Percentiles rank a stretch among this genome's conserved stretches.
Evolutionary conservation across 352 stramenopile species (phyloP).

Genomic region (Pythium dissotocum): DNA sequence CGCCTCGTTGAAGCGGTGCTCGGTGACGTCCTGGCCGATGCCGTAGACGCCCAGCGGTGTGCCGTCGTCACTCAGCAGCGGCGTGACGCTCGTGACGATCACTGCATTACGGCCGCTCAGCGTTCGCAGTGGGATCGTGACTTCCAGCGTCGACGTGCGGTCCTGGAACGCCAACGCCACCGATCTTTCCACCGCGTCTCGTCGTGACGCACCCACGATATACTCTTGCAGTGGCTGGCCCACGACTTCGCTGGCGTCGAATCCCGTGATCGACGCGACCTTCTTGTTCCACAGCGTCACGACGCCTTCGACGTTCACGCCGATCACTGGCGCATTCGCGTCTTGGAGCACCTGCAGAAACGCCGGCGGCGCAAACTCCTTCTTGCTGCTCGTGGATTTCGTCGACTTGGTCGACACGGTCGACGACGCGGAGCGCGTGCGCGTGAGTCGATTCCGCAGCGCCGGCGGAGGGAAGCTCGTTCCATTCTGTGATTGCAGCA

Average conservation of each 20-base stretch:
- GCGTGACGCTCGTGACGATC: slow-evolving; percentile 57
- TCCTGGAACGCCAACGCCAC: slow-evolving; percentile 37
- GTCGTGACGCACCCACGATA: slow-evolving; percentile 32
- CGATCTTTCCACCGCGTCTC: slow-evolving; percentile 34
- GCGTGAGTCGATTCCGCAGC: slow-evolving; percentile 12
- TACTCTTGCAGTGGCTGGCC: slow-evolving; percentile 47
- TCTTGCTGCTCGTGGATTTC: slow-evolving; percentile 12
- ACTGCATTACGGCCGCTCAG: slow-evolving; percentile 43
- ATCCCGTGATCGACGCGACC: slow-evolving; percentile 60
- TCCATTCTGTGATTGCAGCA: neutral
- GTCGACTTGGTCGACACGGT: slow-evolving; percentile 19
- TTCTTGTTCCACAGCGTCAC: slow-evolving; percentile 72
- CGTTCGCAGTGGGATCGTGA: slow-evolving; percentile 44
- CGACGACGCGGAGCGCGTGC: slow-evolving; percentile 22
- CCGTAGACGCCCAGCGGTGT: slow-evolving; percentile 53
- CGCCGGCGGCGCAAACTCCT: slow-evolving; percentile 18
- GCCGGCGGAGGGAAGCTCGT: neutral
- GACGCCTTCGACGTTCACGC: slow-evolving; percentile 44
- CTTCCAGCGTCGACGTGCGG: slow-evolving; percentile 32
- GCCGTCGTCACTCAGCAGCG: slow-evolving; percentile 42
- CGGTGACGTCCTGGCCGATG: slow-evolving; percentile 59
- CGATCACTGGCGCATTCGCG: slow-evolving; percentile 69
- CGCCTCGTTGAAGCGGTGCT: slow-evolving; percentile 52
- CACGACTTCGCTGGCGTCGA: slow-evolving; percentile 38
- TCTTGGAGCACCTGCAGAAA: slow-evolving; percentile 50